Evolutionary conservation across 768 basidiomycete genomes (phyloP), one percentile per base, ranked within the genome.

Genomic region (Kwoniella heveanensis): DNA sequence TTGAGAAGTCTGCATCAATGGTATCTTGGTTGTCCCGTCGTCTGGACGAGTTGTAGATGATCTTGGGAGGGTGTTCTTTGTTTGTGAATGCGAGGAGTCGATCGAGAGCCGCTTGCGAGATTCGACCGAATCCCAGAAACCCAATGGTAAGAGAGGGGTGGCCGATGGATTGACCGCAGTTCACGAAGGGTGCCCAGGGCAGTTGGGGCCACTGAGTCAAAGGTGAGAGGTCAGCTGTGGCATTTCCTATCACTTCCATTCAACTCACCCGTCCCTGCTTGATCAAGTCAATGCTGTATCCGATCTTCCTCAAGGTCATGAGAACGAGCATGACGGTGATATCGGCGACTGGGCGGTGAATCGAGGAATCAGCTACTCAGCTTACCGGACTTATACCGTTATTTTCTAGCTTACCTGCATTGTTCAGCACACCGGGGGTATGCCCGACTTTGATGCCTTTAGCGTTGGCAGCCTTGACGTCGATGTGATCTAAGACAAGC

Each of bases 121-220:
- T 98, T 25, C 95, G 87, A 6, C 95, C 95, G 70, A 98, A 97
- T 13, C 96, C 96, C 30, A 98, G 83, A 82, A 98, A 96, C 0
- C 92, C 93, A 1, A 88, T 86, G 0, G 88, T 94, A 26, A 79
- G 60, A 22, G 62, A 66, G 17, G 80, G 78, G 9, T 73, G 67
- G 19, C 67, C 66, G 58, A 82, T 67, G 2, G 77, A 72, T 7
- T 78, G 89, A 0, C 95, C 94, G 68, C 90, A 92, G 69, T 94
- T 86, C 13, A 83, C 81, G 80, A 92, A 93, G 0, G 94, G 95
- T 0, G 86, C 81, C 90, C 93, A 98, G 22, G 83, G 83, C 66
- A 85, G 85, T 39, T 79, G 79, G 1, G 90, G 87, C 95, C 95
- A 99, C 88, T 93, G 54, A 2, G 48, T 22, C 50, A 44, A 29